Evolutionary conservation across 345 rosid species (phyloP).

Genomic region (Sonneratia caseolaris): DNA sequence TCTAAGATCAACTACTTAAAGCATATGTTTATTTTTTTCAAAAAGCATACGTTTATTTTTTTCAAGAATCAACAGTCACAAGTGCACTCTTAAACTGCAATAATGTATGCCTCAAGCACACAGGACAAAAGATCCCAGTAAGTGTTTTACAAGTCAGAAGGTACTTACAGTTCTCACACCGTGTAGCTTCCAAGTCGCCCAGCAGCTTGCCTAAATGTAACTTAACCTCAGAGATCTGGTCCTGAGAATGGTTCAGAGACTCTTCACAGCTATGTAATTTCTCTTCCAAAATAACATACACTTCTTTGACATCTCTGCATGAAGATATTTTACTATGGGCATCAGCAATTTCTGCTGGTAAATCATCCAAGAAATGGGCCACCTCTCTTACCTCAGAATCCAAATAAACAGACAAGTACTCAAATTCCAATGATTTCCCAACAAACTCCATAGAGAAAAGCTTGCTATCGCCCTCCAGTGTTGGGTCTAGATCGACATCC

Average conservation of each 20-base stretch:
- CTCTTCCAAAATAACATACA: constrained; percentile 29
- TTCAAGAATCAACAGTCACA: too few relatives aligned
- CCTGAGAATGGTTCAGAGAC: constrained; percentile 49
- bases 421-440: constrained; percentile 65
- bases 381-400: constrained; percentile 76
- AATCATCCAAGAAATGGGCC: constrained; percentile 49
- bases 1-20: not conserved
- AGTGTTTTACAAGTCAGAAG: too few relatives aligned
- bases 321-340: constrained; percentile 52
- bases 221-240: constrained; percentile 53
- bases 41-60: not conserved
- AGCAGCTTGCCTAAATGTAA: constrained; percentile 51
- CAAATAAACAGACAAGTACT: constrained; percentile 58
- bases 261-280: constrained; percentile 50
- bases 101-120: too few relatives aligned
- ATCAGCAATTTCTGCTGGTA: constrained; percentile 56
- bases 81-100: too few relatives aligned
- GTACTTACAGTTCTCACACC: too few relatives aligned
- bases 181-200: constrained; percentile 20
- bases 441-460: constrained; percentile 30
- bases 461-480: constrained; percentile 22
- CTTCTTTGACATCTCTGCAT: constrained; percentile 36
- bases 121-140: too few relatives aligned
- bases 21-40: not conserved
- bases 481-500: constrained; percentile 46